Evolutionary conservation across 2,329 filamentous ascomycete genomes (phyloP), one percentile per base, ranked within the genome.

Genomic region (Arthrinium phaeospermum): DNA sequence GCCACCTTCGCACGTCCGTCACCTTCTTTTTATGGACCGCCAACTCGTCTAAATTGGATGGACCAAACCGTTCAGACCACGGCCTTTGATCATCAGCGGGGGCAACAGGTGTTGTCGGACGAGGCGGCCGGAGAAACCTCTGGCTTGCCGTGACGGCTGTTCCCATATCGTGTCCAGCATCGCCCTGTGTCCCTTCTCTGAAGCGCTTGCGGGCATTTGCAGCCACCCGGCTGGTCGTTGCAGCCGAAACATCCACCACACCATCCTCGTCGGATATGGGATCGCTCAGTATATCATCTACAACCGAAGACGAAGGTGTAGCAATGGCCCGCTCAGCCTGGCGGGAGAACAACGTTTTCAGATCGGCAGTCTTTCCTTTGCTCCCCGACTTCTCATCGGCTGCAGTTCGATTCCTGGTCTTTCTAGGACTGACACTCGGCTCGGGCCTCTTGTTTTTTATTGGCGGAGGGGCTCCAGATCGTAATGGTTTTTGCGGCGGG

Each of bases 1-100:
- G 84, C 95, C 96, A 98, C 72, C 84, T 87, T 72, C 91, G 90
- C 67, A 98, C 95, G 82, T 98, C 95, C 2, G 90, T 84, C 7
- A 98, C 93, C 81, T 99, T 99, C 77, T 90, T 96, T 85, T 97
- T 98, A 82, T 99, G 95, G 24, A 99, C 96, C 0, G 93, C 96
- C 67, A 99, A 85, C 83, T 98, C 96, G 22, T 95, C 91, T 16
- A 98, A 81, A 76, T 89, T 92, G 3, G 81, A 78, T 0, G 96
- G 96, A 2, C 90, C 91, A 81, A 94, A 98, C 76, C 91, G 90
- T 76, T 98, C 95, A 22, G 93, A 93, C 96, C 96, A 98, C 3
- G 96, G 95, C 70, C 92, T 89, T 68, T 86, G 82, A 75, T 94
- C 92, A 47, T 89, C 86, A 68, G 86, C 84, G 5, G 78, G 57